Conservation (phyloP, 2,329 filamentous ascomycete species). For the Chaetomium globosum region DNA sequence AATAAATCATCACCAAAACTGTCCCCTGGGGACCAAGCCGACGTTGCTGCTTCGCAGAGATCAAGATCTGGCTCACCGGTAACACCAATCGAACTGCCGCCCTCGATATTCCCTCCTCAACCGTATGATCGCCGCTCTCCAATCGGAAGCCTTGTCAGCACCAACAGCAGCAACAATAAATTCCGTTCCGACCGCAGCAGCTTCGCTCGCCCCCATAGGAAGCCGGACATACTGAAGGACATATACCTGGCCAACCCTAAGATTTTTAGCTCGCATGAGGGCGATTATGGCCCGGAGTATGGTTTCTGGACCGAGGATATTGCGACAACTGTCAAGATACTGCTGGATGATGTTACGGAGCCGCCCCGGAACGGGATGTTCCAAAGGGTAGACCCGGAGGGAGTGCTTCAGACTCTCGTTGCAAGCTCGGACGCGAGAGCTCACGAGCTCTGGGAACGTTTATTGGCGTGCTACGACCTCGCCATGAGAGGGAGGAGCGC, state of each 20-base stretch:
- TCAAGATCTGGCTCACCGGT: neutral
- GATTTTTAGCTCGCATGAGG: neutral
- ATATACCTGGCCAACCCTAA: conserved; percentile 4
- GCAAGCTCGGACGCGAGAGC: neutral
- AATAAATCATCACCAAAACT: neutral
- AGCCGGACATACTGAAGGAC: neutral
- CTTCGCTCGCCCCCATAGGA: neutral
- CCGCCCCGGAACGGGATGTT: conserved; percentile 20
- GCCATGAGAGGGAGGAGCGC: conserved; percentile 13
- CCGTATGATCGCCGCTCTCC: neutral
- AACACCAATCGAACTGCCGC: neutral
- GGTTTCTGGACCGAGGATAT: conserved; percentile 6
- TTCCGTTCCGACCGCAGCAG: neutral
- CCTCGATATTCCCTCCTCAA: neutral
- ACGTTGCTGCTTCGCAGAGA: neutral
- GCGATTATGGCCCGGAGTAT: neutral
- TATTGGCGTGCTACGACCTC: conserved; percentile 18
- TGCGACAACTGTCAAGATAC: neutral
- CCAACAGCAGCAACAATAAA: neutral
- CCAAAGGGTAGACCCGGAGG: neutral
- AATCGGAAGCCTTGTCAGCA: neutral
- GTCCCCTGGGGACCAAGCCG: neutral
- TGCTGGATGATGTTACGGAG: neutral
- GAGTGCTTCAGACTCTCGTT: neutral
- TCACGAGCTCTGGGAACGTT: neutral